These are phyloP conservation scores for Sphaerulina vaccinii DNA, from an alignment of 2,329 filamentous ascomycete genomes.

Conservation along the genomic window DNA sequence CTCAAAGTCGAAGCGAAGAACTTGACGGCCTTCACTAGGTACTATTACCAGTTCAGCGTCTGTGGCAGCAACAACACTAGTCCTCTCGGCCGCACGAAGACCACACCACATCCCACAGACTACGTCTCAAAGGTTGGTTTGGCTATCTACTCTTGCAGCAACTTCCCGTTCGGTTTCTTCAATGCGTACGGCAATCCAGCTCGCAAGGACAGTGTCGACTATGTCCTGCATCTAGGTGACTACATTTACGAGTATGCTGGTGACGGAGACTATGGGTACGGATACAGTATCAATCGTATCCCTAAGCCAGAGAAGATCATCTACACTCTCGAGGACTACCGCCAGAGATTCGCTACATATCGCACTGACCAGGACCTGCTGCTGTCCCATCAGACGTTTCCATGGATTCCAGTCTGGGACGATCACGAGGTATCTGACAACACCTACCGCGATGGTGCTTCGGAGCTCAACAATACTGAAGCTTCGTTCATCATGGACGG, in stretches of 20 bases:
- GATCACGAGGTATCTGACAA: constrained; percentile 58
- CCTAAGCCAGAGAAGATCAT: constrained; percentile 55
- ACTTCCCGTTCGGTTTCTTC: constrained; percentile 52
- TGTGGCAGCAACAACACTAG: constrained; percentile 63
- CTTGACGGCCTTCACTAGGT: constrained; percentile 62
- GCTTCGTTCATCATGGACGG: constrained; percentile 60
- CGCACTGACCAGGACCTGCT: constrained; percentile 62
- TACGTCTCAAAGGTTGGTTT: constrained; percentile 59
- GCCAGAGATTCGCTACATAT: constrained; percentile 58
- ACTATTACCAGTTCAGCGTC: constrained; percentile 69
- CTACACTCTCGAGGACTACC: constrained; percentile 58
- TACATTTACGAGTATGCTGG: constrained; percentile 64
- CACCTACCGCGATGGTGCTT: constrained; percentile 61
- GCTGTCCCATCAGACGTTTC: constrained; percentile 55
- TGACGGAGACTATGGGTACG: constrained; percentile 46
- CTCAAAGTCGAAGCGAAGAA: constrained; percentile 68
- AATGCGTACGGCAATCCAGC: constrained; percentile 40
- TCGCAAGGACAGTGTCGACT: constrained; percentile 49
- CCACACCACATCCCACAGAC: constrained; percentile 59
- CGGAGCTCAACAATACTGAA: constrained; percentile 64
- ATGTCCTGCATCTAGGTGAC: constrained; percentile 50
- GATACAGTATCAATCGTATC: constrained; percentile 52
- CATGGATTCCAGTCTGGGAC: constrained; percentile 53
- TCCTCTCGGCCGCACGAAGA: constrained; percentile 68
- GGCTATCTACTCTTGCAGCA: constrained; percentile 70